Percentiles rank a stretch among this genome's conserved stretches.
These are phyloP conservation scores for Botrytis byssoidea DNA, from an alignment of 2,329 filamentous ascomycete species.

Conservation along the genomic window DNA sequence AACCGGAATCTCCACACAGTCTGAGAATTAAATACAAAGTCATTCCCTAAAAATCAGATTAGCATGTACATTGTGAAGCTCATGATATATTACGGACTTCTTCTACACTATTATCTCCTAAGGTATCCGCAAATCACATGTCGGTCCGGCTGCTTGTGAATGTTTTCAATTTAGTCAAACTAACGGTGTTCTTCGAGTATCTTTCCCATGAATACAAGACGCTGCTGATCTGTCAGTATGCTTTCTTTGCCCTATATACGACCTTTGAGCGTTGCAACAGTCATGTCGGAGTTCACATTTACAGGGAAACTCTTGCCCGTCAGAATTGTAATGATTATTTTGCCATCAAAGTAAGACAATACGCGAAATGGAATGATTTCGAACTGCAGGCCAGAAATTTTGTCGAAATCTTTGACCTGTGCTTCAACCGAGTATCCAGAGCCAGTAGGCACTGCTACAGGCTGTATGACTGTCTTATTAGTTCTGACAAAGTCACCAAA, in stretches of 20 bases:
- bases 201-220: not conserved
- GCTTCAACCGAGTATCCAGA: constrained; percentile 22
- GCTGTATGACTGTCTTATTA: constrained; percentile 25
- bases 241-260: not conserved
- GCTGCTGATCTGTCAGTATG: not conserved
- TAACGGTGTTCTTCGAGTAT: not conserved
- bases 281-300: not conserved
- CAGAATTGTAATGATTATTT: not conserved
- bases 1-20: not conserved
- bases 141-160: not conserved
- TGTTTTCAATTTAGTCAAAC: not conserved
- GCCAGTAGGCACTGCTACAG: constrained; percentile 14
- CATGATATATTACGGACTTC: not conserved
- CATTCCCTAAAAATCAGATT: not conserved
- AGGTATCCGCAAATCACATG: not conserved
- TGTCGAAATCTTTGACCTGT: constrained; percentile 15
- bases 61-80: not conserved
- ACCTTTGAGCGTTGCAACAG: not conserved
- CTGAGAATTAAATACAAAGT: not conserved
- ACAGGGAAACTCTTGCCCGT: not conserved
- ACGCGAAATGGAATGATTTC: constrained; percentile 11
- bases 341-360: not conserved
- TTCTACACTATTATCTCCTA: not conserved
- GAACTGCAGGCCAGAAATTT: constrained; percentile 16
- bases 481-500: constrained; percentile 21